Percentiles rank a stretch among this genome's conserved stretches.
Conservation (phyloP, 176 grass and related monocot genomes). For the Oryza australiensis region DNA sequence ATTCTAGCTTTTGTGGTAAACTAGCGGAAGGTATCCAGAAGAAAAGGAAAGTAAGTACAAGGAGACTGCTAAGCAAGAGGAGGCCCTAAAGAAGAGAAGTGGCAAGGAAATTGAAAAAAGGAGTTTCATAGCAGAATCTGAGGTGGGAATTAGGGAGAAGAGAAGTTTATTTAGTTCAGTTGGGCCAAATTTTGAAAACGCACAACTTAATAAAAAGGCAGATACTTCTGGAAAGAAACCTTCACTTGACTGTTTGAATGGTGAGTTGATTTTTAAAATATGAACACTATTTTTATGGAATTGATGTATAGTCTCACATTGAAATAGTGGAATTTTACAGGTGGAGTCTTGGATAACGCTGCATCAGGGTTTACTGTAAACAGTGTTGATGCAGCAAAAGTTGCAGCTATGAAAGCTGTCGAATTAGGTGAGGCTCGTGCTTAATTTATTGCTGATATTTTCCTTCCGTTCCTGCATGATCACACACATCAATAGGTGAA, state of each 20-base stretch:
- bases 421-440: conserved; percentile 59
- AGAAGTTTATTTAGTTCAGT: conserved; percentile 57
- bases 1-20: too few species aligned
- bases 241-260: conserved; percentile 20
- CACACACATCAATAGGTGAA: too few species aligned
- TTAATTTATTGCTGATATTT: conserved; percentile 9
- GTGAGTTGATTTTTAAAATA: conserved; percentile 25
- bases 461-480: conserved; percentile 16
- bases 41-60: conserved; percentile 53
- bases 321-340: neutral
- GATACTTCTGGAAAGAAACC: conserved; percentile 26
- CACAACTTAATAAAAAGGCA: conserved; percentile 32
- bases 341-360: conserved; percentile 32
- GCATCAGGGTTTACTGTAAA: conserved; percentile 24
- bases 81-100: conserved; percentile 47
- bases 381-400: conserved; percentile 80
- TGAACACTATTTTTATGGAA: conserved; percentile 23
- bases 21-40: conserved; percentile 39
- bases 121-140: conserved; percentile 20
- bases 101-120: conserved; percentile 62
- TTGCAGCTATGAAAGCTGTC: conserved; percentile 88
- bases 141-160: conserved; percentile 47
- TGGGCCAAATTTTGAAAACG: conserved; percentile 41
- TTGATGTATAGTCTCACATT: conserved; percentile 7
- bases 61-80: conserved; percentile 50